Evolutionary conservation across 2,329 filamentous ascomycete genomes (phyloP).

Genomic region (Fusarium burgessii): DNA sequence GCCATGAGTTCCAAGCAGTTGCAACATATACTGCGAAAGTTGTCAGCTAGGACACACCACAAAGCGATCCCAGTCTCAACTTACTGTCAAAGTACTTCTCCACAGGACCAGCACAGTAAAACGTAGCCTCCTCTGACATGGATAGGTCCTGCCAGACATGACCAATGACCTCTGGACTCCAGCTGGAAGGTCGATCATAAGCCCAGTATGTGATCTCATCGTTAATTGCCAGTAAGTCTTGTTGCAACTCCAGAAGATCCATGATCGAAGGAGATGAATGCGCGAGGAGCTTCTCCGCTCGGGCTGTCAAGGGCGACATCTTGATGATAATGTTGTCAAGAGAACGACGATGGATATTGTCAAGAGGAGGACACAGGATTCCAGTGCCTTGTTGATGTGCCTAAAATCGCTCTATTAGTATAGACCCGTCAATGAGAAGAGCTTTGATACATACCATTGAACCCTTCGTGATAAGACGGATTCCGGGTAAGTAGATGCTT

Average conservation of each 20-base stretch:
- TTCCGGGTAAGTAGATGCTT: constrained; percentile 6
- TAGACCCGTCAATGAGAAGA: accelerated
- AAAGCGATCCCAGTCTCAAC: accelerated
- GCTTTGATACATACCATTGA: neutral
- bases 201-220: constrained; percentile 10
- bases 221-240: neutral
- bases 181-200: neutral
- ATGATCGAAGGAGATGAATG: neutral
- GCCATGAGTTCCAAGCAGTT: constrained; percentile 21
- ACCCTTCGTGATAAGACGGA: constrained; percentile 10
- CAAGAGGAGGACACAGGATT: constrained; percentile 7
- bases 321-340: constrained; percentile 14
- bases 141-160: neutral
- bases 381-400: neutral
- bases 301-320: constrained; percentile 4
- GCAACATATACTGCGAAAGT: neutral
- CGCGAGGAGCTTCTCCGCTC: neutral
- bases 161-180: constrained; percentile 3
- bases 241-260: neutral
- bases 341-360: neutral
- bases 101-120: neutral
- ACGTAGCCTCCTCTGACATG: neutral
- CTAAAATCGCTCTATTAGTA: neutral
- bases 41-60: neutral
- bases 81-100: constrained; percentile 16